Evolutionary conservation across 192 early-diverging fungal species (phyloP), one percentile per base, ranked within the genome.

Genomic region (Linnemannia hyalina): DNA sequence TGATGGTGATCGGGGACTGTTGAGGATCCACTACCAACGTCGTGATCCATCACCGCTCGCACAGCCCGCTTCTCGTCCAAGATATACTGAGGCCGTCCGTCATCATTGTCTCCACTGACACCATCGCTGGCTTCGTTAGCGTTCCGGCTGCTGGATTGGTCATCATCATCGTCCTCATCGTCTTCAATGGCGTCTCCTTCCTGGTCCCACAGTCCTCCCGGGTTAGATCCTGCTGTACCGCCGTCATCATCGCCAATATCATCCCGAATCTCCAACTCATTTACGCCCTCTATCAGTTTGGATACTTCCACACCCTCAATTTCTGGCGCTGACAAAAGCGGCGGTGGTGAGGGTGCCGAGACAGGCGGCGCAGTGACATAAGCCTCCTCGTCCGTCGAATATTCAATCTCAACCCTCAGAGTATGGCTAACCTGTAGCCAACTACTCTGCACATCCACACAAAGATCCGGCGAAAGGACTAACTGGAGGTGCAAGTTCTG

Each of bases 351-450:
- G 29, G 80, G 74, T 44, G 69, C 54, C 22, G 75, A 55, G 16
- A 74, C 35, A 9, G 84, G 79, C 7, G 79, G 75, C 3, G 49
- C 7, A 6, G 42, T 73, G n/a, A 77, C 69, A 44, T 86, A 81
- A 0, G 84, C 76, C 20, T 86, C 84, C 4, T 86, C 84, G 26
- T 85, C 83, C 2, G 80, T 78, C 0, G 84, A 76, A 20, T 86
- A 86, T 36, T 86, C 84, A 70, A 86, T 80, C 38, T 86, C 84
- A 23, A 86, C 80, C 3, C 84, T 60, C 16, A 86, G 32, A 5
- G 72, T 69, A 55, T 86, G 84, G n/a, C 79, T 81, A 22, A 86
- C 60, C 49, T 86, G 84, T 0, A 86, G 36, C 84, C 84, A 86
- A 46, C 63, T 81, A 22, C 79, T 78, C 36, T 86, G 84, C 1